Percentiles rank a stretch among this genome's conserved stretches.
Conservation (phyloP, 2,329 filamentous ascomycete genomes). For the Aureobasidium vineae region DNA sequence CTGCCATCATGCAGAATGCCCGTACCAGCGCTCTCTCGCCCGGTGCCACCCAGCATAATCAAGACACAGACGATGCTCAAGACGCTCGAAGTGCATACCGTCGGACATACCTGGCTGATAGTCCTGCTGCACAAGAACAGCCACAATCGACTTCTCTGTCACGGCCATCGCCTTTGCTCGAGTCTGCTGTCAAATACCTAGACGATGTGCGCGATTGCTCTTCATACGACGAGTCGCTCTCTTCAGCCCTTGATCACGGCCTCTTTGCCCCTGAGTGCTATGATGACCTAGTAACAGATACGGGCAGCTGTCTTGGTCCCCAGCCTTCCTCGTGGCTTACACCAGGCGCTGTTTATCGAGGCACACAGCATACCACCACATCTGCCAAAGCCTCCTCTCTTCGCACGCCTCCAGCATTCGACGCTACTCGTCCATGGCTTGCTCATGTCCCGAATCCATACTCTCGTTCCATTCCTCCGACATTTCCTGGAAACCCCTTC, state of each 20-base stretch:
- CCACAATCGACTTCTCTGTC: background rate
- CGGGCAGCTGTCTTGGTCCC: conserved; percentile 52
- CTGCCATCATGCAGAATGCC: conserved; percentile 38
- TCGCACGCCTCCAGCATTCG: conserved; percentile 33
- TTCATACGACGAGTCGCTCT: conserved; percentile 55
- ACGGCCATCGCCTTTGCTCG: conserved; percentile 44
- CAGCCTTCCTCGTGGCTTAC: conserved; percentile 60
- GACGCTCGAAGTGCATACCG: conserved; percentile 35
- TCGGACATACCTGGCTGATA: conserved; percentile 39
- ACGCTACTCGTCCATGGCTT: conserved; percentile 43
- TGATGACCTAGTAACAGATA: conserved; percentile 60
- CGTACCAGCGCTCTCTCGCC: conserved; percentile 33
- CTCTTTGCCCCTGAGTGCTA: conserved; percentile 54
- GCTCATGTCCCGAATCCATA: conserved; percentile 33
- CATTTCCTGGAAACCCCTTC: conserved; percentile 7
- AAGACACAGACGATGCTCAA: conserved; percentile 30
- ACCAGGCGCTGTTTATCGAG: conserved; percentile 60
- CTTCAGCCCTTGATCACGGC: conserved; percentile 53
- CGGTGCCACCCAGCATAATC: conserved; percentile 36
- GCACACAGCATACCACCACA: conserved; percentile 58
- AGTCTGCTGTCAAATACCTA: conserved; percentile 62
- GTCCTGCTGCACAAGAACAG: conserved; percentile 30
- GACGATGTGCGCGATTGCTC: conserved; percentile 56
- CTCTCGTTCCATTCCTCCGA: conserved; percentile 31
- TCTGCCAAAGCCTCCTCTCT: background rate